Conservation (phyloP, 495 filamentous ascomycete genomes). For the Penicillium waksmanii region DNA sequence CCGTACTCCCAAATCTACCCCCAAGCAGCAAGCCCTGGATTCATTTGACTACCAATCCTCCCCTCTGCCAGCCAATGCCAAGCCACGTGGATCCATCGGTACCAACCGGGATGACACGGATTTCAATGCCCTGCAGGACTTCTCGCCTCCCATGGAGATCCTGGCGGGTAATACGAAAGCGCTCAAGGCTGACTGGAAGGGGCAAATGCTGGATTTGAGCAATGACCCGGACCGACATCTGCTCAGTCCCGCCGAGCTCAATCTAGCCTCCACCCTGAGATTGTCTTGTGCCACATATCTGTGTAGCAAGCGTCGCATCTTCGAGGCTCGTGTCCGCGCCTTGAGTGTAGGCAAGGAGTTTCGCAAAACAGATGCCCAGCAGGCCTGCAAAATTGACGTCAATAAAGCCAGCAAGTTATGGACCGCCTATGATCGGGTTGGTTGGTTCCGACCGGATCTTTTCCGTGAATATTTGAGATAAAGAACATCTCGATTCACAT, state of each 20-base stretch:
- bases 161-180: constrained; percentile 66
- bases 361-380: constrained; percentile 95
- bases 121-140: constrained; percentile 77
- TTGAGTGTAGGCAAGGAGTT: constrained; percentile 80
- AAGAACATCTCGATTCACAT: too few relatives aligned
- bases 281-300: constrained; percentile 91
- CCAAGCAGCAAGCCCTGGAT: constrained; percentile 51
- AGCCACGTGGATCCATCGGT: constrained; percentile 45
- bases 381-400: constrained; percentile 97
- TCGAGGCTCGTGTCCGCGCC: constrained; percentile 72
- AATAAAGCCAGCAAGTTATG: constrained; percentile 98
- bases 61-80: constrained; percentile 44
- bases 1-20: constrained; percentile 51
- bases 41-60: constrained; percentile 34
- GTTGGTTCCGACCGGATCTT: constrained; percentile 75
- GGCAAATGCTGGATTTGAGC: constrained; percentile 75
- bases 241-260: constrained; percentile 79
- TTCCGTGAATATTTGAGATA: constrained; percentile 56
- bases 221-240: constrained; percentile 76
- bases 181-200: constrained; percentile 89
- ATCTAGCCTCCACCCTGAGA: constrained; percentile 77
- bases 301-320: constrained; percentile 93
- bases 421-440: constrained; percentile 87
- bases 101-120: constrained; percentile 84
- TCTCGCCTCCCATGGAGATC: constrained; percentile 70